Evolutionary conservation across 2,329 filamentous ascomycete genomes (phyloP).

Genomic region (Mollisiaceae sp.): DNA sequence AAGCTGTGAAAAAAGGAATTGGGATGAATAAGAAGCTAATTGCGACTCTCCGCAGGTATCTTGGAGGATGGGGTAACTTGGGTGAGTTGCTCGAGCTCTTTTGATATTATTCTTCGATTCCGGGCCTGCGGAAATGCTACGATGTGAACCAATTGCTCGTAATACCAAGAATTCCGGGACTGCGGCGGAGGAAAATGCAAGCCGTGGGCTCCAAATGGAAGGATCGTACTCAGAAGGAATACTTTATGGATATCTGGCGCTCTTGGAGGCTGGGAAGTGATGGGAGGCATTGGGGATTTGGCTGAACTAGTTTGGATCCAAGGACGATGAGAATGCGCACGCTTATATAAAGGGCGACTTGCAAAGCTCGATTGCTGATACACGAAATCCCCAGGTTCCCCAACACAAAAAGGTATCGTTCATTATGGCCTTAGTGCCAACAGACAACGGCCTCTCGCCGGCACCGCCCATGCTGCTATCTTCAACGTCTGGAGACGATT

Average conservation of each 20-base stretch:
- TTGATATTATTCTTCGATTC: slow-evolving; percentile 7
- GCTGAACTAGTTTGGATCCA: background rate
- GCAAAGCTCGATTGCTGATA: slow-evolving; percentile 34
- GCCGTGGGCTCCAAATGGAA: too few species aligned
- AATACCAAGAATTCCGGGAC: background rate
- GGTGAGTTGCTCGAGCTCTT: slow-evolving; percentile 39
- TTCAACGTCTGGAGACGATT: slow-evolving; percentile 96
- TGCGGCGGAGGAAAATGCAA: background rate
- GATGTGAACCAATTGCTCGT: background rate
- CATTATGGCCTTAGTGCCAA: slow-evolving; percentile 83
- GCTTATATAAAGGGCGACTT: background rate
- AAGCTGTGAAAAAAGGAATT: slow-evolving; percentile 3
- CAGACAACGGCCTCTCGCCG: slow-evolving; percentile 86
- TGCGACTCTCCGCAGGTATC: slow-evolving; percentile 34
- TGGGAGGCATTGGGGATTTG: background rate
- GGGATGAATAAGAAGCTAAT: slow-evolving; percentile 31
- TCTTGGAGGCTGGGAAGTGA: background rate
- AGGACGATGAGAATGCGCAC: background rate
- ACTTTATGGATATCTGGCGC: background rate
- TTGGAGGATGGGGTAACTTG: slow-evolving; percentile 43
- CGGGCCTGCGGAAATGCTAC: slow-evolving; percentile 15
- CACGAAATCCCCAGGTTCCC: slow-evolving; percentile 50
- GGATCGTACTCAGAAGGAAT: too few species aligned
- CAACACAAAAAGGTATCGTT: slow-evolving; percentile 67
- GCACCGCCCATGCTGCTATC: slow-evolving; percentile 77